Base-by-base conservation (phyloP, 164 flowering plant species). In the Litsea cubeba region DNA sequence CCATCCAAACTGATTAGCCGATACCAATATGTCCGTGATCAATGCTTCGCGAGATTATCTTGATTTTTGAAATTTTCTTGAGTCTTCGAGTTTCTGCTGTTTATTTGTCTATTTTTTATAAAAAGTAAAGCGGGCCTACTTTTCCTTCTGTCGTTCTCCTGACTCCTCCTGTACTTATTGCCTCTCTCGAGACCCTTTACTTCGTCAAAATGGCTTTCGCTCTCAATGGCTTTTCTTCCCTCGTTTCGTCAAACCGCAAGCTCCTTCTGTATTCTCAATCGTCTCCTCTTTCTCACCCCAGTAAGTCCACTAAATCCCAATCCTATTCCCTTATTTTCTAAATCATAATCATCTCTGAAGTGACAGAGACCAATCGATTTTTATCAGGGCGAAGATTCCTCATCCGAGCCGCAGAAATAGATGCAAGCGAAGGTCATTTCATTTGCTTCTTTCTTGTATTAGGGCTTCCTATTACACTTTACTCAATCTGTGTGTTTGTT, bases 321-420 rank as follows among this genome's bases (percentile, higher is more conserved):
- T 24, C 40, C 1, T 15, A 66, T 15, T 30, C 18, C 60, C 35
- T 30, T 1, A 0, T 30, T 30, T 30, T 30, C 35, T 30, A 30
- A 30, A 30, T 30, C 35, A 30, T 30, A 30, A 30, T 5, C n/a
- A 54, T 54, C 60, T 20, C 60, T 14, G 60, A n/a, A n/a, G n/a
- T n/a, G n/a, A 54, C 20, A 3, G n/a, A 54, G 60, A 54, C 22
- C 23, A 63, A 23, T 23, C 66, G 14, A 22, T 6, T 12, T 23
- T 49, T 51, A 40, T 62, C 80, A 87, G 91, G 89, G 71, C 60
- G 60, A 20, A 85, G 90, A 71, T 62, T 90, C 20, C 60, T 76
- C 10, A 72, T 89, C 50, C 85, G 91, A 83, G 93, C 97, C 5
- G 78, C 91, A 7, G 93, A 90, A 79, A 87, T 93, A 18, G 93